A percentile compares a stretch with the other conserved stretches of the same genome.
phyloP scores from a whole-genome alignment of 495 filamentous ascomycete species.

The Penicillium maclennaniae region DNA sequence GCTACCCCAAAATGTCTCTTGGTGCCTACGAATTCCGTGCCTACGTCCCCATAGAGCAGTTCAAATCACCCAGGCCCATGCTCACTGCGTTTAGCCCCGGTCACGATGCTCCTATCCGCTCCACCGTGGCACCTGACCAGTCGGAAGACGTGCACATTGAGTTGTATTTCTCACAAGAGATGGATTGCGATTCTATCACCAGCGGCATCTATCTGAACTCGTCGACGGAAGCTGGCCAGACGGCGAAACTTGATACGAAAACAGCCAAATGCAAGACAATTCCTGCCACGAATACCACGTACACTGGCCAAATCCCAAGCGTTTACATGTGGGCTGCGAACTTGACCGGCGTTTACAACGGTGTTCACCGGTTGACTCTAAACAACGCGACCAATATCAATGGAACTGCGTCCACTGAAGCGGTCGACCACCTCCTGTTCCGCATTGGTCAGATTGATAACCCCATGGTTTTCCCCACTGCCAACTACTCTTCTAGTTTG shows the following conservation, averaged over 20 bases:
- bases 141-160: conserved; percentile 46
- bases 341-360: conserved; percentile 57
- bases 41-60: conserved; percentile 53
- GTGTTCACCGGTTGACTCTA: conserved; percentile 59
- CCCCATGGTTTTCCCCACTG: conserved; percentile 53
- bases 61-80: conserved; percentile 51
- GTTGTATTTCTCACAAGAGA: conserved; percentile 57
- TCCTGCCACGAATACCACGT: conserved; percentile 17
- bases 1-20: conserved; percentile 49
- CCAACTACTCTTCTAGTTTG: conserved; percentile 56
- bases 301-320: conserved; percentile 50
- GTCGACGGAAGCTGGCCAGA: conserved; percentile 43
- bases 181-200: conserved; percentile 58
- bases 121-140: conserved; percentile 40
- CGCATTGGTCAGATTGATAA: conserved; percentile 56
- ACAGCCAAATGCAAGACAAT: conserved; percentile 44
- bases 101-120: conserved; percentile 56
- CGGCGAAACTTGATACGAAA: conserved; percentile 33
- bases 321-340: conserved; percentile 50
- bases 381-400: conserved; percentile 45
- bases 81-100: conserved; percentile 62
- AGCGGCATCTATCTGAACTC: conserved; percentile 50
- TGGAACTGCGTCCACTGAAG: conserved; percentile 34
- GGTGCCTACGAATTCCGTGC: conserved; percentile 59
- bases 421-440: conserved; percentile 53